Base-by-base conservation (phyloP, 2,329 filamentous ascomycete genomes). In the Aspergillus sp. region DNA sequence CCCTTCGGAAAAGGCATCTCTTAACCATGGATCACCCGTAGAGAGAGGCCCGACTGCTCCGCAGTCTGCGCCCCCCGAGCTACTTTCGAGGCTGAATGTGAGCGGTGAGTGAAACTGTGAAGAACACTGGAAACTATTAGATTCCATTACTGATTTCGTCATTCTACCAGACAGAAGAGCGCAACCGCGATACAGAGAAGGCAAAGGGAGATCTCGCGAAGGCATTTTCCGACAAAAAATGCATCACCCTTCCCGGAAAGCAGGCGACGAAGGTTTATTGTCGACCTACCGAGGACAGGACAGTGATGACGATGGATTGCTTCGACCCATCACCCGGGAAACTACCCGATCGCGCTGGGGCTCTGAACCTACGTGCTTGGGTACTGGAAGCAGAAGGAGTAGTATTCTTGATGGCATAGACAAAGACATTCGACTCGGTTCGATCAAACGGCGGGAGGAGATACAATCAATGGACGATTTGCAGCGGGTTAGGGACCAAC, bases 401-500 rank as follows among this genome's bases (percentile, higher is more conserved):
- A 71, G 67, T 64, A 52, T 72, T 3, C 55, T 69, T 4, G 67
- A 71, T 56, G 61, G 57, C 1, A 63, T 61, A 3, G 68, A 68
- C 39, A 61, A 64, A 57, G 65, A 63, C 52, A 66, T 65, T n/a
- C 64, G 61, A 18, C 39, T 70, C 13, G 66, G 65, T n/a, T 62
- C 63, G 48, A 65, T 72, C 30, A 64, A 61, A 39, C 38, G 53
- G 45, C 62, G 63, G 48, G 67, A 64, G 41, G 72, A 72, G 41
- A 65, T 72, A 36, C 62, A 65, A 24, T 74, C 68, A 5, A 65
- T 66, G 66, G 68, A 66, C 22, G 74, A 77, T 54, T 60, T 78
- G 48, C 70, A 71, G 42, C 64, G 64, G 51, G 64, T 71, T 34
- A 72, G 61, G 52, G 85, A 90, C 68, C 79, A 80, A 50, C 95